Conservation (phyloP, 345 rosid genomes). For the Arabis alpina region DNA sequence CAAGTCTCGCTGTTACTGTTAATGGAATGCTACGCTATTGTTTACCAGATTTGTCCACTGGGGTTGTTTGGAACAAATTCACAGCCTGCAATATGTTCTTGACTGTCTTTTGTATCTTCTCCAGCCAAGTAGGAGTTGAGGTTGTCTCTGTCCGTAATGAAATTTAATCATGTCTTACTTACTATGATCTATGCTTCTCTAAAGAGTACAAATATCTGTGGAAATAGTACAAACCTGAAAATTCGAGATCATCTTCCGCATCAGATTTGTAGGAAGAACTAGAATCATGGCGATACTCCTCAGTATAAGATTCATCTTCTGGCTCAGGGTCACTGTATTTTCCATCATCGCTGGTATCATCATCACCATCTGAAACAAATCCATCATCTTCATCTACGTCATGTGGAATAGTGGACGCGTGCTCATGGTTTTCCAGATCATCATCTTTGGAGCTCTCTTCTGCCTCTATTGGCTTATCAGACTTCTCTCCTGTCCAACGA, state of each 20-base stretch:
- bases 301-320: slow-evolving; percentile 64
- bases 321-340: slow-evolving; percentile 59
- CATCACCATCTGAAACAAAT: slow-evolving; percentile 74
- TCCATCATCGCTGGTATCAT: slow-evolving; percentile 52
- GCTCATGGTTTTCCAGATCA: slow-evolving; percentile 56
- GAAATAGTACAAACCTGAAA: slow-evolving; percentile 58
- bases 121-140: slow-evolving; percentile 76
- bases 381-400: slow-evolving; percentile 64
- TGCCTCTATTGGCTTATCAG: slow-evolving; percentile 52
- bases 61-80: slow-evolving; percentile 70
- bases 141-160: slow-evolving; percentile 49
- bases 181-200: slow-evolving; percentile 3
- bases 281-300: slow-evolving; percentile 56
- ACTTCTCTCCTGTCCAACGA: slow-evolving; percentile 90
- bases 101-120: slow-evolving; percentile 70
- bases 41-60: slow-evolving; percentile 76
- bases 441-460: slow-evolving; percentile 43
- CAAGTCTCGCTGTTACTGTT: background rate
- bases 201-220: slow-evolving; percentile 8
- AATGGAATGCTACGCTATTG: slow-evolving; percentile 16
- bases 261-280: slow-evolving; percentile 60
- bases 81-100: slow-evolving; percentile 68
- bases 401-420: slow-evolving; percentile 44
- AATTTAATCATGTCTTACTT: slow-evolving; percentile 24
- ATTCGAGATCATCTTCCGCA: slow-evolving; percentile 55